phyloP scores from a whole-genome alignment of 2,329 filamentous ascomycete species.

The Alternaria sp. region DNA sequence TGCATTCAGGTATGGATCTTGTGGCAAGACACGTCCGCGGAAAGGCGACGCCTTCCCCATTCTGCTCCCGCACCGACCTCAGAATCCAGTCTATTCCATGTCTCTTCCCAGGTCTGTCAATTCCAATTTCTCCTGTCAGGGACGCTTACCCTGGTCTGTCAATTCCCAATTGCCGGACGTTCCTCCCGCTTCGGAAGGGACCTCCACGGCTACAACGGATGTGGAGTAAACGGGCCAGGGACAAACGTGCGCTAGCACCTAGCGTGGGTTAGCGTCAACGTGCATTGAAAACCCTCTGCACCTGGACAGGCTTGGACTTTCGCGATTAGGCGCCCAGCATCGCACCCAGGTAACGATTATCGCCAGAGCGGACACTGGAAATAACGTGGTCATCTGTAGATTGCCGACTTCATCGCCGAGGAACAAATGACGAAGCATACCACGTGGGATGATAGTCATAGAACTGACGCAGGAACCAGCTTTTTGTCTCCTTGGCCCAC shows the following conservation, averaged over 20 bases:
- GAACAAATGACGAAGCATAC: background rate
- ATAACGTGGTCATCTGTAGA: constrained; percentile 10
- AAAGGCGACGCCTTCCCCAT: constrained; percentile 7
- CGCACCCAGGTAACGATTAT: background rate
- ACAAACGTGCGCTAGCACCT: constrained; percentile 4
- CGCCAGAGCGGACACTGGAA: background rate
- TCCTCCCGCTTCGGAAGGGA: constrained; percentile 15
- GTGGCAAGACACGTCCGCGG: background rate
- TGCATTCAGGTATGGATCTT: no score
- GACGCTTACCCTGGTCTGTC: constrained; percentile 7
- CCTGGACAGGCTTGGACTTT: background rate
- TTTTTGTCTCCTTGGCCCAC: background rate
- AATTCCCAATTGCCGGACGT: constrained; percentile 11
- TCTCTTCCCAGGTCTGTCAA: background rate
- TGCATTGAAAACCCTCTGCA: constrained; percentile 8
- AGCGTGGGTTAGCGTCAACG: constrained; percentile 4
- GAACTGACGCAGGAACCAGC: background rate
- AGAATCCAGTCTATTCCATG: background rate
- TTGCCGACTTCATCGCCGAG: constrained; percentile 8
- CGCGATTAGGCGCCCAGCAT: background rate
- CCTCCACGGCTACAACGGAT: constrained; percentile 1
- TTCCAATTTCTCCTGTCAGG: constrained; percentile 12
- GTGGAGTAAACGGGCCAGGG: constrained; percentile 17
- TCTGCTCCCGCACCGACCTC: constrained; percentile 4
- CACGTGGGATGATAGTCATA: background rate